A percentile compares a stretch with the other conserved stretches of the same genome.
phyloP scores from a whole-genome alignment of 2,329 filamentous ascomycete species.

The Claviceps sp. region DNA sequence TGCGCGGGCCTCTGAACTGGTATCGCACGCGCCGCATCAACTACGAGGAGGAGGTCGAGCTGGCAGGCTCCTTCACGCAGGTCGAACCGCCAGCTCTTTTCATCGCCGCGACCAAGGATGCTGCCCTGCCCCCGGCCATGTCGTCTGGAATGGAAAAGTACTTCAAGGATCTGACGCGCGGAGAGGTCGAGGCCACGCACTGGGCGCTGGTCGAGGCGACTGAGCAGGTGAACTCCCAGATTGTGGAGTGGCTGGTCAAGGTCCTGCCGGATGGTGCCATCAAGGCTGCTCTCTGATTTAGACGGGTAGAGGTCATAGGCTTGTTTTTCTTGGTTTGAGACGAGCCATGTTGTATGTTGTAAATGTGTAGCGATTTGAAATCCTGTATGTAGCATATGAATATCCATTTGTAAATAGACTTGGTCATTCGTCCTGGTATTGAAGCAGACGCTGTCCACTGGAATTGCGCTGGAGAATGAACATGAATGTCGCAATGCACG shows the following conservation, averaged over 20 bases:
- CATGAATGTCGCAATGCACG: too few species aligned
- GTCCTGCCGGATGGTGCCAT: conserved; percentile 12
- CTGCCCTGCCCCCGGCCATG: conserved; percentile 59
- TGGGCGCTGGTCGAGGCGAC: conserved; percentile 73
- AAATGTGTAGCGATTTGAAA: too few species aligned
- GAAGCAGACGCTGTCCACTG: too few species aligned
- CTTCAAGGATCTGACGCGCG: conserved; percentile 50
- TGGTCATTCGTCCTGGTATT: too few species aligned
- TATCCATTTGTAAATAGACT: too few species aligned
- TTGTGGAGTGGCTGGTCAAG: conserved; percentile 52
- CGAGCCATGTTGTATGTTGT: too few species aligned
- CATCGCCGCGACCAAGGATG: conserved; percentile 58
- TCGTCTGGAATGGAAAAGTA: conserved; percentile 55
- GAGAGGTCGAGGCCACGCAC: conserved; percentile 57
- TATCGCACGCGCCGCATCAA: conserved; percentile 67
- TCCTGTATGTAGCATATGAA: too few species aligned
- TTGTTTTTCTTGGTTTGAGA: too few species aligned
- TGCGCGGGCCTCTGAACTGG: conserved; percentile 78
- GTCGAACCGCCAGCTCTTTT: conserved; percentile 58
- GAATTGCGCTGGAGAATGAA: too few species aligned
- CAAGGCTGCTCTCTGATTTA: conserved; percentile 15
- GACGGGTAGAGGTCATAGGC: not conserved
- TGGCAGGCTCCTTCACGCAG: conserved; percentile 42
- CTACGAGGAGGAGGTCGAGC: conserved; percentile 56
- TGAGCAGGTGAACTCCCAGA: conserved; percentile 53